Conservation (phyloP, 2,329 filamentous ascomycete genomes). For the Neurospora sp. region DNA sequence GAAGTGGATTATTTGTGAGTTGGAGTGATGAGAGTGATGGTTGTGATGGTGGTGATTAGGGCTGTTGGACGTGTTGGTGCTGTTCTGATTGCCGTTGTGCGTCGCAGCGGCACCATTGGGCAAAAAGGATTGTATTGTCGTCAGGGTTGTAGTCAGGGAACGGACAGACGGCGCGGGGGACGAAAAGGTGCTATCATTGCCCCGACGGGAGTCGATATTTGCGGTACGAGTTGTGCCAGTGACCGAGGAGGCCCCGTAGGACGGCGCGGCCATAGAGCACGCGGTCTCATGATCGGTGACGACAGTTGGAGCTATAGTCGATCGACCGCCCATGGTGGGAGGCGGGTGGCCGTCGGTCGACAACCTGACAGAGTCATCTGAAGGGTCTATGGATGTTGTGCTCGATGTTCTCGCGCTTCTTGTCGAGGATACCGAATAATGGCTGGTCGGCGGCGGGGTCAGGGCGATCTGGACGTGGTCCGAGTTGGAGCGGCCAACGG, state of each 20-base stretch:
- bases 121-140: slow-evolving; percentile 70
- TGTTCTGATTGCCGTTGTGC: slow-evolving; percentile 28
- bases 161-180: slow-evolving; percentile 72
- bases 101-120: slow-evolving; percentile 37
- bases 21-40: slow-evolving; percentile 33
- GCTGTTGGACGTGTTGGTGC: slow-evolving; percentile 9
- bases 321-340: slow-evolving; percentile 51
- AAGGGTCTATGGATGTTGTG: slow-evolving; percentile 42
- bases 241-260: slow-evolving; percentile 55
- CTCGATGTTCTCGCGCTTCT: slow-evolving; percentile 39
- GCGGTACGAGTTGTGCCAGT: slow-evolving; percentile 66
- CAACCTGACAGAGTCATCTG: slow-evolving; percentile 47
- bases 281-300: slow-evolving; percentile 75
- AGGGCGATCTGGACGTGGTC: slow-evolving; percentile 38
- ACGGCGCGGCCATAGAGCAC: slow-evolving; percentile 64
- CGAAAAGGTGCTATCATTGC: slow-evolving; percentile 68
- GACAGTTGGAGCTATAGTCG: slow-evolving; percentile 67
- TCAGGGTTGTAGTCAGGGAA: slow-evolving; percentile 73
- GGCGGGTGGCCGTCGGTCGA: slow-evolving; percentile 49
- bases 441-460: slow-evolving; percentile 31
- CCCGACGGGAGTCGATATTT: slow-evolving; percentile 56
- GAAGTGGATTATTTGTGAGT: slow-evolving; percentile 47
- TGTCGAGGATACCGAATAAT: slow-evolving; percentile 45
- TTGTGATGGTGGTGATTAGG: slow-evolving; percentile 27
- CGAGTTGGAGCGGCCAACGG: slow-evolving; percentile 39